These are phyloP conservation scores for Blastomyces silverae DNA, from an alignment of 2,329 filamentous ascomycete species.

Conservation along the genomic window DNA sequence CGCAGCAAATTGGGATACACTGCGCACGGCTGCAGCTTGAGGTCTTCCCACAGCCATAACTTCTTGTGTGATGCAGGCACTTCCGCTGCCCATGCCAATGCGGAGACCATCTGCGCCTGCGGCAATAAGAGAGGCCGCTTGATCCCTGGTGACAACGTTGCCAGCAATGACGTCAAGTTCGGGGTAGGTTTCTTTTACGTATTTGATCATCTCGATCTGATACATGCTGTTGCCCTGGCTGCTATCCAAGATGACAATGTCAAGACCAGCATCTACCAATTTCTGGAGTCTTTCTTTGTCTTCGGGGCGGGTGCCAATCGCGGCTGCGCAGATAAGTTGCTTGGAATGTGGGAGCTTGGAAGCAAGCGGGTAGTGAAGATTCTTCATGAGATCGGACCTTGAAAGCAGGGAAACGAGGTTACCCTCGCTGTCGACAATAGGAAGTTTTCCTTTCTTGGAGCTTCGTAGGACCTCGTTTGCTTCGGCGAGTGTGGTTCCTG, in stretches of 20 bases:
- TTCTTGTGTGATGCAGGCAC: slow-evolving; percentile 97
- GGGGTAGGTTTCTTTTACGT: slow-evolving; percentile 81
- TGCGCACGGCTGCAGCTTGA: slow-evolving; percentile 87
- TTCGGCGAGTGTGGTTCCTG: slow-evolving; percentile 75
- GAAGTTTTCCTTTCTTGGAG: slow-evolving; percentile 98
- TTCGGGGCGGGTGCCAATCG: slow-evolving; percentile 89
- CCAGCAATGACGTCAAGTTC: slow-evolving; percentile 90
- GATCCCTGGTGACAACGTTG: slow-evolving; percentile 96
- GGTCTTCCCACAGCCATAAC: slow-evolving; percentile 98
- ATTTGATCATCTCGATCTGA: slow-evolving; percentile 98
- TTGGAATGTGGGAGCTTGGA: slow-evolving; percentile 96
- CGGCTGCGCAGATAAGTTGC: slow-evolving; percentile 91
- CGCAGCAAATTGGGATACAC: slow-evolving; percentile 80
- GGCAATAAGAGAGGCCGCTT: slow-evolving; percentile 84
- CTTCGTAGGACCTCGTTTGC: slow-evolving; percentile 88
- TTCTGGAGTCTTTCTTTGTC: slow-evolving; percentile 81
- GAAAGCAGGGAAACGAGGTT: slow-evolving; percentile 90
- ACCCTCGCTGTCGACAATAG: slow-evolving; percentile 74
- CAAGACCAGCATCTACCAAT: slow-evolving; percentile 88
- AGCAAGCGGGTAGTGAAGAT: slow-evolving; percentile 90
- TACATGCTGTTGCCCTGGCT: slow-evolving; percentile 98
- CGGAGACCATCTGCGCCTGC: slow-evolving; percentile 93
- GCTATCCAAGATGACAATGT: slow-evolving; percentile 91
- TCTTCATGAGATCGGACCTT: slow-evolving; percentile 96
- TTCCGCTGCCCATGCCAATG: slow-evolving; percentile 98